A percentile compares a stretch with the other conserved stretches of the same genome.
Evolutionary conservation across 1,284 basidiomycete species (phyloP).

Genomic region (Cutaneotrichosporon sp.): DNA sequence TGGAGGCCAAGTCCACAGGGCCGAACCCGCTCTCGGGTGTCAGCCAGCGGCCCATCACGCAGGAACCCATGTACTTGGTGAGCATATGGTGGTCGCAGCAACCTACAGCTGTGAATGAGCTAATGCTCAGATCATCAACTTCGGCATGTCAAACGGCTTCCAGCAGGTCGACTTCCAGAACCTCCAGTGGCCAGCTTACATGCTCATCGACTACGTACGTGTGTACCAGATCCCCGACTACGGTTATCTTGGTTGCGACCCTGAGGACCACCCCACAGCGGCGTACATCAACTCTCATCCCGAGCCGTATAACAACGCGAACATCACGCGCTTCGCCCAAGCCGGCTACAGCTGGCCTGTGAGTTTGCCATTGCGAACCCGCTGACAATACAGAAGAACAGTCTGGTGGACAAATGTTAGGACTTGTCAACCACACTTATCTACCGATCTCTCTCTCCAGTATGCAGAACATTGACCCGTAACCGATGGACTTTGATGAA

Average conservation of each 20-base stretch:
- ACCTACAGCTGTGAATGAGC: no score
- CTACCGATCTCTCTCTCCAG: not conserved
- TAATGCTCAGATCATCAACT: slow-evolving; percentile 72
- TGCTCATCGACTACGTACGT: slow-evolving; percentile 79
- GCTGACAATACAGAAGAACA: slow-evolving; percentile 26
- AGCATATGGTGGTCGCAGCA: slow-evolving; percentile 5
- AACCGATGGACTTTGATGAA: slow-evolving; percentile 2
- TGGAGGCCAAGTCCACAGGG: slow-evolving; percentile 69
- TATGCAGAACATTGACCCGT: slow-evolving; percentile 20
- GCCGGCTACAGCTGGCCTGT: slow-evolving; percentile 44
- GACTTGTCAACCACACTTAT: not conserved
- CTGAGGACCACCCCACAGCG: slow-evolving; percentile 71
- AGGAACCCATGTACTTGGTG: slow-evolving; percentile 70
- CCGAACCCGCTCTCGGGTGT: slow-evolving; percentile 69
- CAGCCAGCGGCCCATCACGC: slow-evolving; percentile 68
- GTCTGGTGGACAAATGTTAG: slow-evolving; percentile 22
- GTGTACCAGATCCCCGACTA: slow-evolving; percentile 66
- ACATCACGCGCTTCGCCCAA: slow-evolving; percentile 41
- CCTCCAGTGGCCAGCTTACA: slow-evolving; percentile 65
- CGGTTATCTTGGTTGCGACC: slow-evolving; percentile 80
- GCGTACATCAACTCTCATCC: slow-evolving; percentile 44
- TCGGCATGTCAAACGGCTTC: slow-evolving; percentile 56
- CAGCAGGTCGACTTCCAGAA: slow-evolving; percentile 62
- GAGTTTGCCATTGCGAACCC: slow-evolving; percentile 21
- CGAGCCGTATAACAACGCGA: slow-evolving; percentile 45